Evolutionary conservation across 2,329 filamentous ascomycete species (phyloP).

Genomic region (Huntiella moniliformis): DNA sequence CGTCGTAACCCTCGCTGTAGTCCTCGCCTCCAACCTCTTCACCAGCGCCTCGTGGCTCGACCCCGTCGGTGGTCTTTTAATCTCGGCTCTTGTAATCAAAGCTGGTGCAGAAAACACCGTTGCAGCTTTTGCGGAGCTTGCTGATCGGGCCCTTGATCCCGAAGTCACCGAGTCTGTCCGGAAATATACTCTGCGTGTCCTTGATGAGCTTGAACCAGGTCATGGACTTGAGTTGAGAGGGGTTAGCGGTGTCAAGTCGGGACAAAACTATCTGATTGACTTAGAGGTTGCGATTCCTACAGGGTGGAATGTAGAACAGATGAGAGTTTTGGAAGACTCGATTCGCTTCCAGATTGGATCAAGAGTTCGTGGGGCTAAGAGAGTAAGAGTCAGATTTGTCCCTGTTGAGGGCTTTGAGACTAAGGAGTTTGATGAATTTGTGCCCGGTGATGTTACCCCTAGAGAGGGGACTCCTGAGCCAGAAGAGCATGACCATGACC

Average conservation of each 20-base stretch:
- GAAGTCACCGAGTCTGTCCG: conserved; percentile 60
- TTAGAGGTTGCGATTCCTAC: conserved; percentile 67
- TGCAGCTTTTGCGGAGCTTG: conserved; percentile 66
- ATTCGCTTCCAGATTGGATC: conserved; percentile 55
- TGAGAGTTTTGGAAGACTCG: conserved; percentile 49
- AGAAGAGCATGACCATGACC: conserved; percentile 24
- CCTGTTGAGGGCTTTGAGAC: conserved; percentile 40
- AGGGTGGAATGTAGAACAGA: conserved; percentile 55
- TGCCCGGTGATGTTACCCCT: conserved; percentile 45
- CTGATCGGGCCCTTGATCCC: conserved; percentile 73
- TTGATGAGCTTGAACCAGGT: conserved; percentile 24
- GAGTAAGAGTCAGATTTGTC: conserved; percentile 69
- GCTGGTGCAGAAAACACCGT: conserved; percentile 77
- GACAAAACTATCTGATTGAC: conserved; percentile 90
- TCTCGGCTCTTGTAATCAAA: conserved; percentile 82
- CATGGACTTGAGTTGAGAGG: conserved; percentile 52
- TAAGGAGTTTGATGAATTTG: conserved; percentile 60
- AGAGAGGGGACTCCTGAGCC: conserved; percentile 25
- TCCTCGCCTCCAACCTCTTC: conserved; percentile 74
- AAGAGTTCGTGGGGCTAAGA: conserved; percentile 67
- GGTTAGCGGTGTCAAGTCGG: conserved; percentile 80
- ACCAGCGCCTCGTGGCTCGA: conserved; percentile 81
- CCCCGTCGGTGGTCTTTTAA: conserved; percentile 78
- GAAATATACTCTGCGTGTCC: conserved; percentile 41
- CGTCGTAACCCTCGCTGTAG: conserved; percentile 76